phyloP scores from a whole-genome alignment of 352 stramenopile genomes.

The Thalassiosira oceanica region DNA sequence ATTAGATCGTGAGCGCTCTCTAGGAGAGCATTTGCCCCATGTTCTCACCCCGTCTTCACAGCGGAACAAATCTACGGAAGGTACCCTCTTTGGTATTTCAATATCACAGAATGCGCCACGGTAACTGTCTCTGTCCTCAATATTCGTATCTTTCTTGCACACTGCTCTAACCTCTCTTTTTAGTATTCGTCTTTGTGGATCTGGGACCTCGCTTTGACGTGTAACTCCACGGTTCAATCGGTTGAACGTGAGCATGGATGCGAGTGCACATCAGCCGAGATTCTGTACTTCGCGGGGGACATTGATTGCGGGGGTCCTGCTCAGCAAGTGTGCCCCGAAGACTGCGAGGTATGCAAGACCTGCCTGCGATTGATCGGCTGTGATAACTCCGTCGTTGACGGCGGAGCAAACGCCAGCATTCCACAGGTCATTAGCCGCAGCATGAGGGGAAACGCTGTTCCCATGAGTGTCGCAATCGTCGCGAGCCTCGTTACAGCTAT shows the following conservation, averaged over 20 bases:
- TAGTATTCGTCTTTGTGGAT: conserved; percentile 58
- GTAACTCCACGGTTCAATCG: conserved; percentile 28
- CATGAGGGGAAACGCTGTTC: conserved; percentile 1
- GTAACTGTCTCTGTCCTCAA: too few relatives aligned
- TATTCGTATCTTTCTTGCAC: too few relatives aligned
- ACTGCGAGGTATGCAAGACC: conserved; percentile 55
- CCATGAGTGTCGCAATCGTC: conserved; percentile 14
- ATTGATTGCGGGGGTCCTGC: conserved; percentile 16
- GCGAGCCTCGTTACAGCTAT: conserved; percentile 4
- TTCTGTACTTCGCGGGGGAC: conserved; percentile 33
- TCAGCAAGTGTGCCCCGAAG: conserved; percentile 51
- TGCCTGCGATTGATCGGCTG: conserved; percentile 46
- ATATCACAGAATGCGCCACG: conserved; percentile 60
- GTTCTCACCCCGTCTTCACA: background rate
- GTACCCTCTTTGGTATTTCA: conserved; percentile 42
- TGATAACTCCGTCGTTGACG: background rate
- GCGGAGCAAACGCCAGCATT: background rate
- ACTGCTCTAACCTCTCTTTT: too few relatives aligned
- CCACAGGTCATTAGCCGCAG: background rate
- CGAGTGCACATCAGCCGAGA: conserved; percentile 51
- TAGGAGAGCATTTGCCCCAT: background rate
- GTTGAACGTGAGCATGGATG: conserved; percentile 25
- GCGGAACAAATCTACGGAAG: too few relatives aligned
- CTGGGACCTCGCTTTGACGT: conserved; percentile 60
- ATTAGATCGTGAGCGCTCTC: background rate